These are phyloP conservation scores for Alternaria tenuissima DNA, from an alignment of 2,329 filamentous ascomycete genomes.

Conservation along the genomic window DNA sequence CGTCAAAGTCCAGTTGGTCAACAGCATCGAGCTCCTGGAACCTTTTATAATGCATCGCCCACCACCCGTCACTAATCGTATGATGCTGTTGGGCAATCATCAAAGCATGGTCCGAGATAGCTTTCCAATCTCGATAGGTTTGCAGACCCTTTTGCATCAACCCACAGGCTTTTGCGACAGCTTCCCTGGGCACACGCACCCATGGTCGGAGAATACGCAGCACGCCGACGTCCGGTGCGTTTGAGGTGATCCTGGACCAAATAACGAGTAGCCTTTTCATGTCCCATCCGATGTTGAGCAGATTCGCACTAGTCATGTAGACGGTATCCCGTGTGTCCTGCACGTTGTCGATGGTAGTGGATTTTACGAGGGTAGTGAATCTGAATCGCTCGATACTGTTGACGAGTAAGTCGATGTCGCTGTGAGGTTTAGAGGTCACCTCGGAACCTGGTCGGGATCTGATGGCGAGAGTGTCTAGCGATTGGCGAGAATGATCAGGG, in stretches of 20 bases:
- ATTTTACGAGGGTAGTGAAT: background rate
- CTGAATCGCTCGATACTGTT: constrained; percentile 3
- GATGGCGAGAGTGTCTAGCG: background rate
- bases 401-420: background rate
- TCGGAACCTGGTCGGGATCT: background rate
- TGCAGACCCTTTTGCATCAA: background rate
- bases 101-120: background rate
- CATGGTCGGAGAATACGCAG: background rate
- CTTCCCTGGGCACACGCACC: background rate
- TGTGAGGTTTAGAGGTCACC: background rate
- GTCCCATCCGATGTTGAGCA: constrained; percentile 8
- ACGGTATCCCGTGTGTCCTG: background rate
- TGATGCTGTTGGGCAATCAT: background rate
- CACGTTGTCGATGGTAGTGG: background rate
- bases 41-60: background rate
- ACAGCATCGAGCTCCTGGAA: background rate
- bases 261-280: background rate
- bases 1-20: background rate
- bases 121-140: background rate
- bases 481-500: background rate
- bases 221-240: background rate
- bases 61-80: background rate
- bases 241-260: background rate
- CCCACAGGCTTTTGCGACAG: background rate
- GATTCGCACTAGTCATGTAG: constrained; percentile 2